Conservation (phyloP, 371 early-diverging fungal genomes). For the Mortierella sp. region DNA sequence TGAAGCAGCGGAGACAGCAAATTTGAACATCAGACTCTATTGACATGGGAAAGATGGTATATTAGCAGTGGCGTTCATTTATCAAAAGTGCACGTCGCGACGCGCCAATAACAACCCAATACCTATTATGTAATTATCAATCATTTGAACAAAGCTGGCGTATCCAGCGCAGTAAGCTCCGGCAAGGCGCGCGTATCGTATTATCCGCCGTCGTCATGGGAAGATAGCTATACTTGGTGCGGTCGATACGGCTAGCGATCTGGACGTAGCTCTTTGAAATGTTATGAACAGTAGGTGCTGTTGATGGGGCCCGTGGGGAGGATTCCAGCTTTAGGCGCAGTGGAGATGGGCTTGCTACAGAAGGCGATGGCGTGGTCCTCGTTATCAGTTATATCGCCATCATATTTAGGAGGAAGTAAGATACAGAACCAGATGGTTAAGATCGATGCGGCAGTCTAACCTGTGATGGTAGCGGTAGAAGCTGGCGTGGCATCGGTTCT, state of each 20-base stretch:
- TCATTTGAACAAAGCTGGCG: conserved; percentile 62
- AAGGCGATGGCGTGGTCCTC: conserved; percentile 65
- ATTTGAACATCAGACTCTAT: conserved; percentile 63
- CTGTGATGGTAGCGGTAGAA: not conserved
- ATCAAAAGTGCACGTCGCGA: not conserved
- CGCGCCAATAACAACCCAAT: not conserved
- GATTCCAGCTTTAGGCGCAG: conserved; percentile 53
- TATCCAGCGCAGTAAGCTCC: conserved; percentile 66
- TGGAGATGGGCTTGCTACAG: conserved; percentile 58
- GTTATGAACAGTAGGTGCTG: conserved; percentile 61
- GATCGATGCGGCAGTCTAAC: conserved; percentile 7
- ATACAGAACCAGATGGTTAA: conserved; percentile 49
- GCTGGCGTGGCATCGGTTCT: not conserved
- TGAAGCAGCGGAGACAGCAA: conserved; percentile 71
- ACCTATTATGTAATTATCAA: not conserved
- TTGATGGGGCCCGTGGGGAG: conserved; percentile 62
- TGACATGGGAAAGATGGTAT: not conserved
- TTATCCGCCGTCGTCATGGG: conserved; percentile 67
- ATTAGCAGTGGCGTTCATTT: too few relatives aligned
- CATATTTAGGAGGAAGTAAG: conserved; percentile 62
- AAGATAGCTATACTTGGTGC: conserved; percentile 58
- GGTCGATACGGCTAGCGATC: conserved; percentile 68
- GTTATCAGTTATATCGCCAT: conserved; percentile 60
- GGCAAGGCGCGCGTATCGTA: conserved; percentile 63
- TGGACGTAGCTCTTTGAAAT: conserved; percentile 62